Base-by-base conservation (phyloP, 2,329 filamentous ascomycete genomes). In the Elsinoe arachidis region DNA sequence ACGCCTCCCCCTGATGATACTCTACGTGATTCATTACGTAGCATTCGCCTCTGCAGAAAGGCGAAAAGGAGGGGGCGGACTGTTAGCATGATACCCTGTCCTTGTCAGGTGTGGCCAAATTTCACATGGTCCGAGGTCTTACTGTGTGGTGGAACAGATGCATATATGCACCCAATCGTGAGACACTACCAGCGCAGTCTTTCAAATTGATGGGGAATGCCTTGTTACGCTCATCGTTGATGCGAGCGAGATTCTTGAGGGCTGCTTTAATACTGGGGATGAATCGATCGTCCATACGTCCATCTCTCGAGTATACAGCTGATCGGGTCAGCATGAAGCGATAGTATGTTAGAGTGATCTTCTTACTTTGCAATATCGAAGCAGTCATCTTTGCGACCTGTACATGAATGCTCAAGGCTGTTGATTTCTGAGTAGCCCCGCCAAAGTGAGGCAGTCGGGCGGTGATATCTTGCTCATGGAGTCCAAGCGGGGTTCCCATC, bases 401-500 rank as follows among this genome's bases (percentile, higher is more conserved):
- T 49, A 78, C 74, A 44, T 78, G 74, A 63, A 78, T 73, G 10
- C 67, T 67, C 14, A 78, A 63, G 1, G 72, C 73, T 15, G 69
- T 65, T n/a, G 68, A 67, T 47, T 71, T 69, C 52, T 75, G 72
- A 12, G 64, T 55, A 11, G 71, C 73, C 21, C 66, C 69, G 1
- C 69, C 63, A 19, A 76, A 79, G 7, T 67, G 67, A 1, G 80
- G 76, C 5, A 78, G 69, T 4, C 71, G 69, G 0, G 76, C 74
- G 6, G 74, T 70, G 0, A 82, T 73, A 41, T 81, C 76, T n/a
- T 79, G 74, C 38, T 80, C 77, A 17, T 70, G 68, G 1, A 81
- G 69, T 0, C 76, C 74, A 46, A 76, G 72, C 0, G 79, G 78
- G 0, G 79, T 60, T 0, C 79, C 79, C 74, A 80, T 78, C 2